phyloP scores from a whole-genome alignment of 768 basidiomycete species.

The Mycena rebaudengoi region DNA sequence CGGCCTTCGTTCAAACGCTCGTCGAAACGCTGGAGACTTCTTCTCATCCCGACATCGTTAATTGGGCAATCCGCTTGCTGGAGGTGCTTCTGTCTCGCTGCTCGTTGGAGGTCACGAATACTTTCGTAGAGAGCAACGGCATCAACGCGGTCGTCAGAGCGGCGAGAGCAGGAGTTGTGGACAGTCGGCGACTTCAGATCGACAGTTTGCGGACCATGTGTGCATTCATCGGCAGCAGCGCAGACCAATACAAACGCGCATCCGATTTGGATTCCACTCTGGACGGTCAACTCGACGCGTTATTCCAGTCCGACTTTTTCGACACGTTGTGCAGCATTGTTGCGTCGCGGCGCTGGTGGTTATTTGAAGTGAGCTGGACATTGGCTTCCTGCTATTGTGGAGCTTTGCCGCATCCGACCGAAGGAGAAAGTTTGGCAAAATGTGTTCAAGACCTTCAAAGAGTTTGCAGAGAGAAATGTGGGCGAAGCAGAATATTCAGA shows the following conservation, averaged over 20 bases:
- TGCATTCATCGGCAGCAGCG: conserved; percentile 43
- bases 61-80: conserved; percentile 46
- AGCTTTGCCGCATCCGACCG: conserved; percentile 43
- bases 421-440: conserved; percentile 41
- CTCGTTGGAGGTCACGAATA: conserved; percentile 34
- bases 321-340: conserved; percentile 42
- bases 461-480: conserved; percentile 35
- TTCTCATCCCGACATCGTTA: conserved; percentile 40
- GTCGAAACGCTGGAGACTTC: conserved; percentile 40
- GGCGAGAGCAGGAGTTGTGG: conserved; percentile 42
- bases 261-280: conserved; percentile 7
- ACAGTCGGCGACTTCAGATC: conserved; percentile 48
- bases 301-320: conserved; percentile 51
- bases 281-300: conserved; percentile 32
- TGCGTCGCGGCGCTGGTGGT: conserved; percentile 45
- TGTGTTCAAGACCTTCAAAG: conserved; percentile 35
- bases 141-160: conserved; percentile 44
- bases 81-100: conserved; percentile 40
- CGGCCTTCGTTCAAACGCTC: conserved; percentile 40
- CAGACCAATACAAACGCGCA: conserved; percentile 23
- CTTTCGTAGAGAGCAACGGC: conserved; percentile 44
- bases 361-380: conserved; percentile 45
- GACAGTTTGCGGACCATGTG: conserved; percentile 49
- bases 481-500: conserved; percentile 35
- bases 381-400: conserved; percentile 47